A percentile compares a stretch with the other conserved stretches of the same genome.
These are phyloP conservation scores for Aureobasidium sp. DNA, from an alignment of 2,329 filamentous ascomycete species.

Conservation along the genomic window DNA sequence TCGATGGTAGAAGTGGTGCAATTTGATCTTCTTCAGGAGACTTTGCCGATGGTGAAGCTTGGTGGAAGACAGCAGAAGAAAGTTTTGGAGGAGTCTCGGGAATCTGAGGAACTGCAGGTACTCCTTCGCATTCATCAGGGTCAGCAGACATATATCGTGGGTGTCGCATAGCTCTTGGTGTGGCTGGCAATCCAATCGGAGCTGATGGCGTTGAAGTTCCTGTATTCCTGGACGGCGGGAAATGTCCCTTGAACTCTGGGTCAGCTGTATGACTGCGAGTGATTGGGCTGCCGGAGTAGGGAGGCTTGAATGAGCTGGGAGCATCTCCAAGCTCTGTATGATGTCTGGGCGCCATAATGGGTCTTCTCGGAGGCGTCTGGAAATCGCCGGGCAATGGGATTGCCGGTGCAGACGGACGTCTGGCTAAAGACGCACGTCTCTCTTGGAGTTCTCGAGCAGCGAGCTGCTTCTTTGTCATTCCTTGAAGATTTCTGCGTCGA, in stretches of 20 bases:
- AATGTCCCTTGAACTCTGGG: conserved; percentile 41
- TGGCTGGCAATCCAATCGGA: conserved; percentile 76
- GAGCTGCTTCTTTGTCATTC: conserved; percentile 36
- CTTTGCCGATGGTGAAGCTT: conserved; percentile 33
- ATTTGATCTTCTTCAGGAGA: conserved; percentile 33
- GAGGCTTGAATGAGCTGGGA: conserved; percentile 33
- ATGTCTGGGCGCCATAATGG: conserved; percentile 31
- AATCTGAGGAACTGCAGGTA: conserved; percentile 50
- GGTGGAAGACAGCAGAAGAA: conserved; percentile 27
- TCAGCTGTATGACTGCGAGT: conserved; percentile 61
- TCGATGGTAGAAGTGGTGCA: conserved; percentile 42
- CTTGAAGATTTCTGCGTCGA: neutral
- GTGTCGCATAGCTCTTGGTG: conserved; percentile 83
- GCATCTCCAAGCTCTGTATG: conserved; percentile 39
- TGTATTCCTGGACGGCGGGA: conserved; percentile 26
- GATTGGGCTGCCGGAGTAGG: conserved; percentile 31
- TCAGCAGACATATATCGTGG: conserved; percentile 60
- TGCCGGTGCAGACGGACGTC: conserved; percentile 68
- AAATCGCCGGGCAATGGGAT: conserved; percentile 67
- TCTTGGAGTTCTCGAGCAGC: conserved; percentile 79
- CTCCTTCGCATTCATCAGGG: conserved; percentile 41
- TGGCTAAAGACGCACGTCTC: conserved; percentile 73
- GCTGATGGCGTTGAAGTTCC: conserved; percentile 45
- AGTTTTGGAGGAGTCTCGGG: conserved; percentile 38
- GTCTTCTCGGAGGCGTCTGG: conserved; percentile 30